phyloP scores from a whole-genome alignment of 495 filamentous ascomycete genomes.

The Trichoderma erinaceum region DNA sequence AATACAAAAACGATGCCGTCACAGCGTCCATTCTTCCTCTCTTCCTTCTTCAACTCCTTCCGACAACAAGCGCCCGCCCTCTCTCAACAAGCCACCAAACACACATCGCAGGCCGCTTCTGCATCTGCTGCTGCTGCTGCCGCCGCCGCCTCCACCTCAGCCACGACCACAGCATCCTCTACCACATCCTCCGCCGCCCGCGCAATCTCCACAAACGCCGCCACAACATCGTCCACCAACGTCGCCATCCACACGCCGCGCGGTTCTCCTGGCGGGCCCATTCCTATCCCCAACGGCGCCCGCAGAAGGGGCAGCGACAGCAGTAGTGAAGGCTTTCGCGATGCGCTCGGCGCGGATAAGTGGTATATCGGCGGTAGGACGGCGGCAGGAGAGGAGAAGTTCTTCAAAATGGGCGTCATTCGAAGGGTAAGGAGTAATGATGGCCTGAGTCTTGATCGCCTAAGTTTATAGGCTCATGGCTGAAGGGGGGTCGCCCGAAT shows the following conservation, averaged over 20 bases:
- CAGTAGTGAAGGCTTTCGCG: constrained; percentile 70
- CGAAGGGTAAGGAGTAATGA: constrained; percentile 50
- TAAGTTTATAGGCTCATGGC: constrained; percentile 43
- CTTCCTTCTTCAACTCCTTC: constrained; percentile 81
- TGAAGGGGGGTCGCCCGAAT: not conserved
- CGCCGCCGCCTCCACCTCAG: constrained; percentile 20
- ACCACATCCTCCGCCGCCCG: constrained; percentile 30
- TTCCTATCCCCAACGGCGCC: constrained; percentile 16
- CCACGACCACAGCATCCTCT: constrained; percentile 26
- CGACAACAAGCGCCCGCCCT: constrained; percentile 42
- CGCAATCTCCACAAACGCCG: constrained; percentile 35
- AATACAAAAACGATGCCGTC: constrained; percentile 49
- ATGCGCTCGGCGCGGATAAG: constrained; percentile 65
- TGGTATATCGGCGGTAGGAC: constrained; percentile 89
- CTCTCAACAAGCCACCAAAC: constrained; percentile 39
- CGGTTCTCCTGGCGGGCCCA: constrained; percentile 17
- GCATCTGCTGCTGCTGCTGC: constrained; percentile 20
- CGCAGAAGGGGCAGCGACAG: constrained; percentile 72
- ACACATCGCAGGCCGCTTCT: constrained; percentile 28
- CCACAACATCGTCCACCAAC: constrained; percentile 37
- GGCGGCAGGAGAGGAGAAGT: constrained; percentile 78
- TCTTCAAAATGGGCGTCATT: constrained; percentile 64
- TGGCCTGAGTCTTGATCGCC: constrained; percentile 48
- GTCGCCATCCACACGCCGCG: constrained; percentile 33
- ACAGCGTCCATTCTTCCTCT: constrained; percentile 74